Conservation (phyloP, 2,329 filamentous ascomycete genomes). For the Fusarium sp. region DNA sequence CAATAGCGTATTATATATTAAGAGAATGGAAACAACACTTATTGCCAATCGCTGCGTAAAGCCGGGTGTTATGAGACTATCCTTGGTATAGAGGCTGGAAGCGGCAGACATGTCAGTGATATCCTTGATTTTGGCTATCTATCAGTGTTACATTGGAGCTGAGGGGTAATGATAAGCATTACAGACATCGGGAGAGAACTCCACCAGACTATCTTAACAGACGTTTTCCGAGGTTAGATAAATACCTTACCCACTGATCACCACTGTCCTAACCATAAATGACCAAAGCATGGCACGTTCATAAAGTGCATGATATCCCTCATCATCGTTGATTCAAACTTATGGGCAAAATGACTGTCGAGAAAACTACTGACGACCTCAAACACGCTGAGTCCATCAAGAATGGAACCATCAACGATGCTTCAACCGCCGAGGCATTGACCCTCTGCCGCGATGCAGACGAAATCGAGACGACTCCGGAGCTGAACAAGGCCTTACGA, state of each 20-base stretch:
- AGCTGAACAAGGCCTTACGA: neutral
- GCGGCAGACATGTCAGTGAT: neutral
- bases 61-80: neutral
- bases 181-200: neutral
- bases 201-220: neutral
- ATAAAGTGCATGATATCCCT: neutral
- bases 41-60: too few relatives aligned
- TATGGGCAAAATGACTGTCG: neutral
- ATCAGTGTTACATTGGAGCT: neutral
- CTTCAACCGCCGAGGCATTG: neutral
- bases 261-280: accelerated
- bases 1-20: too few relatives aligned
- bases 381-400: constrained; percentile 1
- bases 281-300: accelerated
- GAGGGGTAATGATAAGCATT: constrained; percentile 3
- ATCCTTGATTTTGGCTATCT: neutral
- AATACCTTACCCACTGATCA: neutral
- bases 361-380: constrained; percentile 1
- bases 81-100: neutral
- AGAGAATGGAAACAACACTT: too few relatives aligned
- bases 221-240: neutral
- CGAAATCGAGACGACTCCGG: neutral
- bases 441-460: neutral
- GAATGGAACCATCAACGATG: constrained; percentile 9
- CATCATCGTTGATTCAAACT: neutral